These are phyloP conservation scores for Mycosphaerella sp. DNA, from an alignment of 2,329 filamentous ascomycete genomes.

Conservation along the genomic window DNA sequence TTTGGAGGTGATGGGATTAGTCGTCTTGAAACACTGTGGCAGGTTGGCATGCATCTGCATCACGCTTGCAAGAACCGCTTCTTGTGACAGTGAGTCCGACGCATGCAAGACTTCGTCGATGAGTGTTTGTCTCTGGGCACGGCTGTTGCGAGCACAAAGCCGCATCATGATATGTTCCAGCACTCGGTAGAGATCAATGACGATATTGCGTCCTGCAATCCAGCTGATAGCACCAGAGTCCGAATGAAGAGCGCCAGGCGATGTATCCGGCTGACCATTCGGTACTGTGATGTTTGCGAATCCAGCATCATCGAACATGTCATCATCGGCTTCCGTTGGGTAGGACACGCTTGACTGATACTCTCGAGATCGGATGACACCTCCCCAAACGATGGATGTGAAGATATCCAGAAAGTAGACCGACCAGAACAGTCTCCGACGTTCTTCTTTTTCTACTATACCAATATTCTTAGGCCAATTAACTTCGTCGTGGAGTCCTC, in stretches of 20 bases:
- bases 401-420: slow-evolving; percentile 52
- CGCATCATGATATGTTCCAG: slow-evolving; percentile 41
- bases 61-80: slow-evolving; percentile 10
- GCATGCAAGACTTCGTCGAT: slow-evolving; percentile 4
- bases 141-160: slow-evolving; percentile 5
- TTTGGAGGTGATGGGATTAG: slow-evolving; percentile 28
- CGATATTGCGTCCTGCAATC: slow-evolving; percentile 52
- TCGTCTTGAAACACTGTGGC: slow-evolving; percentile 20
- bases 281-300: slow-evolving; percentile 14
- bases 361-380: slow-evolving; percentile 41
- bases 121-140: slow-evolving; percentile 9
- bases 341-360: slow-evolving; percentile 42
- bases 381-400: slow-evolving; percentile 47
- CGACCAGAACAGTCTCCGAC: slow-evolving; percentile 48
- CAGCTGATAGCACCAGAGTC: slow-evolving; percentile 32
- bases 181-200: slow-evolving; percentile 50
- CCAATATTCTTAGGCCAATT: slow-evolving; percentile 44
- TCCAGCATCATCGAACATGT: slow-evolving; percentile 31
- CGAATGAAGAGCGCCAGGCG: slow-evolving; percentile 3
- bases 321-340: slow-evolving; percentile 43
- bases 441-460: slow-evolving; percentile 43
- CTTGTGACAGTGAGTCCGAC: slow-evolving; percentile 8
- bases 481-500: slow-evolving; percentile 45
- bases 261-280: not conserved
- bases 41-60: slow-evolving; percentile 16